These are phyloP conservation scores for Phytopythium ostracodes DNA, from an alignment of 352 stramenopile species.

Conservation along the genomic window DNA sequence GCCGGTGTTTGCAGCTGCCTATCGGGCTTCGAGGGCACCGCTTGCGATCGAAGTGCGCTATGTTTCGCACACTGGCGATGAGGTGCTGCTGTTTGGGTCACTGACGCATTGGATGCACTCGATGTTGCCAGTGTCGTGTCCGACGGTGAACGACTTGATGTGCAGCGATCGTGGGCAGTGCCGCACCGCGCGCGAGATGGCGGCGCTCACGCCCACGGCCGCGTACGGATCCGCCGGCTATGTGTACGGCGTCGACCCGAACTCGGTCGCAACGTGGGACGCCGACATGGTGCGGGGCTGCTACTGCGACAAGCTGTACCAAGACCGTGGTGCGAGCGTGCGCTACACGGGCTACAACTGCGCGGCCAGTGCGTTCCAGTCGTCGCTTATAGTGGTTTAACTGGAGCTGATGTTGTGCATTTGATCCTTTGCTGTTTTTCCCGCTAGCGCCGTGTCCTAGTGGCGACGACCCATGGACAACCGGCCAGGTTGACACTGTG, in stretches of 20 bases:
- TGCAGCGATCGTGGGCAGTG: slow-evolving; percentile 48
- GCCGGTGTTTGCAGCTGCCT: slow-evolving; percentile 54
- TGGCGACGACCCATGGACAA: slow-evolving; percentile 87
- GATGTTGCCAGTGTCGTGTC: slow-evolving; percentile 39
- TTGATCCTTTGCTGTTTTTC: background rate
- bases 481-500: slow-evolving; percentile 66
- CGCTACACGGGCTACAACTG: slow-evolving; percentile 80
- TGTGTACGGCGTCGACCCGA: slow-evolving; percentile 72
- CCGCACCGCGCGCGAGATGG: slow-evolving; percentile 44
- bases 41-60: slow-evolving; percentile 58
- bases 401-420: background rate
- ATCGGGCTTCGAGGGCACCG: slow-evolving; percentile 56
- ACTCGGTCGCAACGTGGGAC: slow-evolving; percentile 83
- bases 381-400: background rate
- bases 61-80: background rate
- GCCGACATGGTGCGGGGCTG: slow-evolving; percentile 82
- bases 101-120: background rate
- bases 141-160: slow-evolving; percentile 19
- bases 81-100: background rate
- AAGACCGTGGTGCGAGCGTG: slow-evolving; percentile 38
- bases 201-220: slow-evolving; percentile 38
- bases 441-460: slow-evolving; percentile 59
- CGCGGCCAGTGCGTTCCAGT: slow-evolving; percentile 35
- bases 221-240: slow-evolving; percentile 34
- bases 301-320: slow-evolving; percentile 81